Base-by-base conservation (phyloP, 2,329 filamentous ascomycete species). In the Aphanocladium album region DNA sequence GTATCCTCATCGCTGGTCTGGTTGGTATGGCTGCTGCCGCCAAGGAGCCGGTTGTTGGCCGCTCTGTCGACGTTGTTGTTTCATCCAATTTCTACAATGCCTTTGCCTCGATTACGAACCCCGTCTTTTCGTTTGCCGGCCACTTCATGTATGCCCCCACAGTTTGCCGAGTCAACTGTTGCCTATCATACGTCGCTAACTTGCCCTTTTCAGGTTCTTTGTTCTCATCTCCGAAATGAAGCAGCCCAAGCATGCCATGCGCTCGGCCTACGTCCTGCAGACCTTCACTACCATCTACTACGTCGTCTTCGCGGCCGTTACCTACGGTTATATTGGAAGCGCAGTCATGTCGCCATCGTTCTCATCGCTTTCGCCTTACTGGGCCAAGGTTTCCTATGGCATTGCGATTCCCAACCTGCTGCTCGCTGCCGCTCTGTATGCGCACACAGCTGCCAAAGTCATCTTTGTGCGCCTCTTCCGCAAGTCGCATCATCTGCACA, bases 151-250 rank as follows among this genome's bases (percentile, higher is more conserved):
- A 53, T 23, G 55, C 16, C 3, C 9, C 16, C 14, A 8, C 1
- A n/a, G 23, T 30, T 4, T 16, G 2, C 7, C 11, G 8, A 11
- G 5, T 8, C 7, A 2, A 17, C 9, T 54, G 2, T 41, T 11
- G 2, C n/a, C 16, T n/a, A 1, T 21, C 19, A 23, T n/a, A 25
- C 14, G 33, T 25, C 39, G 21, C 50, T 53, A n/a, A 53, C 35
- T 8, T 21, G 27, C 21, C 14, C 17, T 30, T 35, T 21, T 17
- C 11, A 66, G 64, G 63, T 83, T 82, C 67, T 82, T 82, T 69
- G 76, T 80, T 51, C 72, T 82, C 37, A 79, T 82, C 43, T 81
- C 78, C 0, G 80, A 83, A 65, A 82, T 83, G 80, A 76, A 75
- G 62, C 70, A 72, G 45, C 80, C 80, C 5, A 72, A 75, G 57